Evolutionary conservation across 2,329 filamentous ascomycete genomes (phyloP), one percentile per base, ranked within the genome.

Genomic region (Taxawa tesnikishii): DNA sequence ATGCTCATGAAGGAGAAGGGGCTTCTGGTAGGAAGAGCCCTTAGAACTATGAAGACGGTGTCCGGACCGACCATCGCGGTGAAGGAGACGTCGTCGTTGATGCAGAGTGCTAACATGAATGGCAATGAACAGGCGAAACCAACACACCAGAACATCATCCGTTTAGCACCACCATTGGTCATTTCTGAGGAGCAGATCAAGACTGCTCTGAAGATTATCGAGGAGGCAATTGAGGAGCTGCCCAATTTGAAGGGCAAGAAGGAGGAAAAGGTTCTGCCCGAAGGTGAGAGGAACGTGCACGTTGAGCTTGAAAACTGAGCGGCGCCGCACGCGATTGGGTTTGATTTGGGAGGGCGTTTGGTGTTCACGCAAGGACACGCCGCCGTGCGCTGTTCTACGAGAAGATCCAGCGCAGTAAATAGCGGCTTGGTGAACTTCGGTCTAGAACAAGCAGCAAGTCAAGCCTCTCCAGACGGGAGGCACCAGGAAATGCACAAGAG

Each of bases 61-160:
- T 23, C 36, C 28, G 32, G 31, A 19, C 28, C 28, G 16, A 85
- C 47, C 94, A 94, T 70, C 84, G 85, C 26, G 94, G 85, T 8
- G 85, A 93, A 58, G 77, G 88, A 50, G 92, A 94, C 59, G 93
- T 94, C 53, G 93, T 94, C 53, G 36, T 79, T 94, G 41, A 85
- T 88, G 8, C 87, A 31, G 17, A 35, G 31, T 39, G 34, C 43
- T 49, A 43, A 51, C 38, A 21, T 17, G 27, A 25, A 27, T 8
- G 15, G 28, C 32, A 42, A 28, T 14, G 26, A 38, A 51, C 55
- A 93, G 84, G 90, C 90, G 49, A 98, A 98, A 72, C 90, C 90
- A 17, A 98, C 90, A 5, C 90, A 98, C 59, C 79, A 93, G 52
- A 94, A 96, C 60, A 96, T 98, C 56, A 98, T 98, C 55, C 82